A percentile compares a stretch with the other conserved stretches of the same genome.
phyloP scores from a whole-genome alignment of 2,329 filamentous ascomycete genomes.

The Penicillium sp. region DNA sequence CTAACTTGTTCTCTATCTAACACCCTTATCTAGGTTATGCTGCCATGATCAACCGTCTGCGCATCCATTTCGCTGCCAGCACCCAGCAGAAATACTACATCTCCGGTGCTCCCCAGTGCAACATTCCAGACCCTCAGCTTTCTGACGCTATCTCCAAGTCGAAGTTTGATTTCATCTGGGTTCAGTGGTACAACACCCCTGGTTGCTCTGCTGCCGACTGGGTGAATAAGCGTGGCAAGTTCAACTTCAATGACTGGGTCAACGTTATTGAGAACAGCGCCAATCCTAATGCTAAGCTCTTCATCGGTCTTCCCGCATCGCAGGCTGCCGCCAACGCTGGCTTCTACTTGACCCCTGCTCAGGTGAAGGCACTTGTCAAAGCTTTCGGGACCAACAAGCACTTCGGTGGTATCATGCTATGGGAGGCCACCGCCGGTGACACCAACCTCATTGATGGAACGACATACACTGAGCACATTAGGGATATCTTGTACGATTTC shows the following conservation, averaged over 20 bases:
- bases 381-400: slow-evolving; percentile 39
- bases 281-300: slow-evolving; percentile 51
- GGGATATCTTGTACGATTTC: slow-evolving; percentile 40
- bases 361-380: slow-evolving; percentile 48
- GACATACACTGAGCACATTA: slow-evolving; percentile 50
- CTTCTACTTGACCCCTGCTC: slow-evolving; percentile 49
- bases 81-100: slow-evolving; percentile 47
- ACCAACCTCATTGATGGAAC: slow-evolving; percentile 47
- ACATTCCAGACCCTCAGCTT: slow-evolving; percentile 49
- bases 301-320: slow-evolving; percentile 51
- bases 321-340: slow-evolving; percentile 26
- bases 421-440: slow-evolving; percentile 54
- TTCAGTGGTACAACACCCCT: slow-evolving; percentile 57
- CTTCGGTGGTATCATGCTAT: slow-evolving; percentile 62
- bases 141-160: slow-evolving; percentile 45
- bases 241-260: slow-evolving; percentile 51
- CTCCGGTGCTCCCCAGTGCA: slow-evolving; percentile 55
- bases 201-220: slow-evolving; percentile 51
- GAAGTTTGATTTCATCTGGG: slow-evolving; percentile 54
- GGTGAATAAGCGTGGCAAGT: slow-evolving; percentile 36
- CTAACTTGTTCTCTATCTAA: neutral
- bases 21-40: slow-evolving; percentile 40
- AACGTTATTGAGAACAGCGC: slow-evolving; percentile 37
- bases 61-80: slow-evolving; percentile 38
- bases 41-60: slow-evolving; percentile 49